Conservation (phyloP, 768 basidiomycete species). For the Termitomyces sp. region DNA sequence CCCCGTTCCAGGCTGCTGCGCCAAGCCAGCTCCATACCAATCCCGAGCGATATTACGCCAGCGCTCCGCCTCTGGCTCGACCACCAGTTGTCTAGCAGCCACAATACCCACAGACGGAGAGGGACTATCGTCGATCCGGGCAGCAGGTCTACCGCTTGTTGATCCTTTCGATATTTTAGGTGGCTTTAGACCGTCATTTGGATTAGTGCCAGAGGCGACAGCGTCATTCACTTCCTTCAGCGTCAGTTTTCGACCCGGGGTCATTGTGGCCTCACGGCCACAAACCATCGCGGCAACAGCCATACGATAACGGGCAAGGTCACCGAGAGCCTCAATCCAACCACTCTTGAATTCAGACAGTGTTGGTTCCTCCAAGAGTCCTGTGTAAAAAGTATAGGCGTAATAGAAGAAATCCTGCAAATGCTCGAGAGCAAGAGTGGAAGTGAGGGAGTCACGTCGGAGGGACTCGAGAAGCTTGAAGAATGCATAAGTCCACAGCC, state of each 20-base stretch:
- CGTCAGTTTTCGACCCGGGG: constrained; percentile 40
- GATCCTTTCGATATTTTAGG: constrained; percentile 19
- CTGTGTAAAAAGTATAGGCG: constrained; percentile 91
- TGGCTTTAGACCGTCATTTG: constrained; percentile 6
- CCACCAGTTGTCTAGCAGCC: constrained; percentile 75
- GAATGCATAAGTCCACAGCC: constrained; percentile 90
- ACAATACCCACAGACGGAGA: constrained; percentile 80
- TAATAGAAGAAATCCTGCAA: constrained; percentile 94
- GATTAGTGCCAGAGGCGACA: constrained; percentile 21
- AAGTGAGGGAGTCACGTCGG: constrained; percentile 73
- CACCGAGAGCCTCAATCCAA: constrained; percentile 97
- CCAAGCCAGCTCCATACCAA: constrained; percentile 88
- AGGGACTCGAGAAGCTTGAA: constrained; percentile 88
- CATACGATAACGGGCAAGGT: constrained; percentile 93
- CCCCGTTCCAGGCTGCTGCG: constrained; percentile 89
- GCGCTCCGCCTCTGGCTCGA: constrained; percentile 87
- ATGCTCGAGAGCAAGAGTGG: constrained; percentile 75
- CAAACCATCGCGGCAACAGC: constrained; percentile 85
- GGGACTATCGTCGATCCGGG: constrained; percentile 59
- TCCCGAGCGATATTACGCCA: constrained; percentile 88
- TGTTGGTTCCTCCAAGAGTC: constrained; percentile 76
- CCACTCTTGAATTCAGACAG: constrained; percentile 67
- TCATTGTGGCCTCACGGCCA: constrained; percentile 28
- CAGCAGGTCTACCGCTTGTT: constrained; percentile 43
- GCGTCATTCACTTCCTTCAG: constrained; percentile 50